Evolutionary conservation across 2,329 filamentous ascomycete genomes (phyloP), one percentile per base, ranked within the genome.

Genomic region (Catunica adiposa): DNA sequence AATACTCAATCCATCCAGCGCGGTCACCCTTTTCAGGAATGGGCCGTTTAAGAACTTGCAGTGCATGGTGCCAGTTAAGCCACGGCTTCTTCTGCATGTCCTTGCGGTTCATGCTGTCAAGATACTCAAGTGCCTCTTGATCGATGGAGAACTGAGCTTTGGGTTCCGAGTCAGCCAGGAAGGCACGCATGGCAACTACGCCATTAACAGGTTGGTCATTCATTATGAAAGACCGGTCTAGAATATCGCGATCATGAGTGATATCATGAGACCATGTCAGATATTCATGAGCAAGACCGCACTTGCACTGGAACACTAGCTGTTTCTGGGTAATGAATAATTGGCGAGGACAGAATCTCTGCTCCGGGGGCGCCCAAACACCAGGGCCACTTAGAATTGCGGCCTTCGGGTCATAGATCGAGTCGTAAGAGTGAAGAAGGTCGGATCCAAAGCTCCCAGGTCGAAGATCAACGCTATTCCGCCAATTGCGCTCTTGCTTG

Each of bases 291-390:
- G 44, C 44, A 8, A 48, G 22, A 22, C 44, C 44, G 26, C 44
- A 48, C 26, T 48, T 48, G 44, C 44, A 48, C 22, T 48, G 44
- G 44, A 48, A 48, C 15, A 48, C n/a, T 3, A 48, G 15, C 44
- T 48, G 44, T 2, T 48, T 48, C 22, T 23, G 20, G 2, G 44
- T 48, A 9, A 48, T 25, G 23, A 11, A 48, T 6, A 48, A 9
- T 48, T 25, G n/a, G 22, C 44, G 44, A 26, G 44, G 17, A n/a
- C 15, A 48, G 8, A 48, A 22, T 5, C 11, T 48, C 23, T 48
- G 44, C 20, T 48, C 44, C 15, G 44, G 20, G 6, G 44, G 20
- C 5, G 22, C 44, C 44, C 44, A 48, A 5, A 20, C 22, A 7
- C 44, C 44, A 11, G 22, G 11, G 11, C 44, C 44, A 23, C 9